Conservation (phyloP, 2,329 filamentous ascomycete genomes). For the Ascosphaera pollenicola region DNA sequence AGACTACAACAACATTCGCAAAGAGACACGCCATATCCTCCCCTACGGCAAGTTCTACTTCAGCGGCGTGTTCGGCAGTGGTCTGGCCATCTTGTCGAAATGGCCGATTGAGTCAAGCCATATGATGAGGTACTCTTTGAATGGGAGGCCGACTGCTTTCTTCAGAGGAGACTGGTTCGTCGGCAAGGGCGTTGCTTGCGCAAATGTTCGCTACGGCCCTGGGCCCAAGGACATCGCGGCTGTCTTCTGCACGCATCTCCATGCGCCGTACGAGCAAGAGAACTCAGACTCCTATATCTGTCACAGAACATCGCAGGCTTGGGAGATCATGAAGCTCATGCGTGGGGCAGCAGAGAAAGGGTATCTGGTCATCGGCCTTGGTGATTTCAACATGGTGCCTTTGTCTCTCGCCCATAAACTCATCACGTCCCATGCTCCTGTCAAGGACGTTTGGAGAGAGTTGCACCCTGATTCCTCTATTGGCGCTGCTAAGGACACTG, state of each 20-base stretch:
- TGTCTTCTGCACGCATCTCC: slow-evolving; percentile 82
- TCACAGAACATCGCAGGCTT: slow-evolving; percentile 79
- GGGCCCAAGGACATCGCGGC: slow-evolving; percentile 47
- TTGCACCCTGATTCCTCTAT: slow-evolving; percentile 67
- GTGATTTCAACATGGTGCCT: slow-evolving; percentile 96
- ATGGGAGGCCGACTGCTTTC: slow-evolving; percentile 81
- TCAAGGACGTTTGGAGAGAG: slow-evolving; percentile 66
- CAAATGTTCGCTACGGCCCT: slow-evolving; percentile 50
- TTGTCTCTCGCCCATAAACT: slow-evolving; percentile 63
- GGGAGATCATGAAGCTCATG: slow-evolving; percentile 83
- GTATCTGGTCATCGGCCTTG: slow-evolving; percentile 64
- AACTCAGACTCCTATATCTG: slow-evolving; percentile 69
- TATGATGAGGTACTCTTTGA: slow-evolving; percentile 76
- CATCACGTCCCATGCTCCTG: slow-evolving; percentile 54
- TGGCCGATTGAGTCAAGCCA: slow-evolving; percentile 83
- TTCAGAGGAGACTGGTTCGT: slow-evolving; percentile 93
- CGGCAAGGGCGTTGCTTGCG: slow-evolving; percentile 78
- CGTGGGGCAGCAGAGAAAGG: slow-evolving; percentile 58
- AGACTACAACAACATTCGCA: slow-evolving; percentile 60
- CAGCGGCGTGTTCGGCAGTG: slow-evolving; percentile 71
- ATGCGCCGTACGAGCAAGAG: slow-evolving; percentile 68
- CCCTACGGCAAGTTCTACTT: slow-evolving; percentile 89
- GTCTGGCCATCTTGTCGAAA: slow-evolving; percentile 67
- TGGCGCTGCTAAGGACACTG: slow-evolving; percentile 44
- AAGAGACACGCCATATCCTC: slow-evolving; percentile 48